A percentile compares a stretch with the other conserved stretches of the same genome.
Evolutionary conservation across 2,329 filamentous ascomycete genomes (phyloP).

Genomic region (Scedosporium aurantiacum): DNA sequence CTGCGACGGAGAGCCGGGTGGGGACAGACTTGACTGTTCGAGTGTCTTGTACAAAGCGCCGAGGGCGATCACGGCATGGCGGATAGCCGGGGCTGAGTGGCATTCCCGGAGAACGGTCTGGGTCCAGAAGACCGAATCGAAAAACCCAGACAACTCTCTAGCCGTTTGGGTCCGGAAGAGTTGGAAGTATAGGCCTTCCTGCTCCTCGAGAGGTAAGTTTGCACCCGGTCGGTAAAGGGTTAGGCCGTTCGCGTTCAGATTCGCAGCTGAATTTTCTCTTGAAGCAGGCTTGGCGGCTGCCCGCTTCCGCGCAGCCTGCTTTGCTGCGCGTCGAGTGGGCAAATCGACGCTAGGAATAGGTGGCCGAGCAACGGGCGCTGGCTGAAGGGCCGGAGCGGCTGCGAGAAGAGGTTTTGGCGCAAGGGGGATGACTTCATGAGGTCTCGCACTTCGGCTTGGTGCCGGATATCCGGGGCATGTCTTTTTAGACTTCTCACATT

Average conservation of each 20-base stretch:
- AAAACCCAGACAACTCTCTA: constrained; percentile 54
- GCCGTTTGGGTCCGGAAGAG: constrained; percentile 52
- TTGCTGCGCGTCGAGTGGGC: constrained; percentile 18
- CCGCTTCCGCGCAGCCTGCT: constrained; percentile 10
- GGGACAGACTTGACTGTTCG: constrained; percentile 43
- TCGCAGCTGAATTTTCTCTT: constrained; percentile 6
- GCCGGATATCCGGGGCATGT: constrained; percentile 52
- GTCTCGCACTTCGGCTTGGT: constrained; percentile 34
- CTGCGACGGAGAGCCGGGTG: constrained; percentile 32
- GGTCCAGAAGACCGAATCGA: constrained; percentile 56
- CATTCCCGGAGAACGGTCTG: constrained; percentile 52
- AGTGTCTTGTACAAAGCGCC: constrained; percentile 57
- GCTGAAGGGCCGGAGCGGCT: constrained; percentile 10
- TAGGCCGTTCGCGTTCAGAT: neutral
- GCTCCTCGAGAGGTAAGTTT: constrained; percentile 34
- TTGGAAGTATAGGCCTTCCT: constrained; percentile 50
- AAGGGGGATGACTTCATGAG: constrained; percentile 36
- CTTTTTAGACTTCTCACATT: constrained; percentile 49
- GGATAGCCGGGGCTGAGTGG: constrained; percentile 48
- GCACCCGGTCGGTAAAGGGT: constrained; percentile 13
- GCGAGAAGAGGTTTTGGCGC: constrained; percentile 32
- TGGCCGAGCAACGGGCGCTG: constrained; percentile 1
- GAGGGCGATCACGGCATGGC: constrained; percentile 54
- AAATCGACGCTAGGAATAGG: neutral
- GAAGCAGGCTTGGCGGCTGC: constrained; percentile 2